Conservation (phyloP, 2,329 filamentous ascomycete genomes). For the Verticillium zaregamsianum region DNA sequence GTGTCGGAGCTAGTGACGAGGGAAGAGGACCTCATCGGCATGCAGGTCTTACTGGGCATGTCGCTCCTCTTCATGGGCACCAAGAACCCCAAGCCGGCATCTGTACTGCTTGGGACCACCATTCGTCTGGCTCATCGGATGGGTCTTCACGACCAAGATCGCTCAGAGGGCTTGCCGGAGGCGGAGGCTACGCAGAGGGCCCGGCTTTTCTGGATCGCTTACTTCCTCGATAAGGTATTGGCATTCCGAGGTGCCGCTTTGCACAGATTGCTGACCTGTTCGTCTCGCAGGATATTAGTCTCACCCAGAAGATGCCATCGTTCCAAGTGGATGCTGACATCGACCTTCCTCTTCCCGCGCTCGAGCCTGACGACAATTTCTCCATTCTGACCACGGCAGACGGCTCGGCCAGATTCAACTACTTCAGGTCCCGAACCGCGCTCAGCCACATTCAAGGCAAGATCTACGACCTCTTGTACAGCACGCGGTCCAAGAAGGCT, state of each 20-base stretch:
- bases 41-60: constrained; percentile 34
- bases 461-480: constrained; percentile 34
- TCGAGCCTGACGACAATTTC: constrained; percentile 20
- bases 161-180: constrained; percentile 16
- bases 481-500: constrained; percentile 10
- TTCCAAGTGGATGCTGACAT: constrained; percentile 34
- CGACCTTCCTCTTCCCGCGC: constrained; percentile 31
- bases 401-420: constrained; percentile 27
- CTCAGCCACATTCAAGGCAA: constrained; percentile 35
- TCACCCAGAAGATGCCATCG: constrained; percentile 31
- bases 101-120: constrained; percentile 33
- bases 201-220: constrained; percentile 37
- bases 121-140: constrained; percentile 32
- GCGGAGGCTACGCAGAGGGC: constrained; percentile 28
- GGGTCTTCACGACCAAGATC: constrained; percentile 26
- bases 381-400: constrained; percentile 28
- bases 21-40: constrained; percentile 30
- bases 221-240: constrained; percentile 24
- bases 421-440: constrained; percentile 33
- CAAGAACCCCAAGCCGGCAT: constrained; percentile 30
- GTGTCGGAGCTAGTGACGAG: constrained; percentile 32
- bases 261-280: not conserved
- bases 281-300: constrained; percentile 25
- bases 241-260: not conserved
- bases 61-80: constrained; percentile 32